Base-by-base conservation (phyloP, 2,329 filamentous ascomycete species). In the Alternaria postmessia region DNA sequence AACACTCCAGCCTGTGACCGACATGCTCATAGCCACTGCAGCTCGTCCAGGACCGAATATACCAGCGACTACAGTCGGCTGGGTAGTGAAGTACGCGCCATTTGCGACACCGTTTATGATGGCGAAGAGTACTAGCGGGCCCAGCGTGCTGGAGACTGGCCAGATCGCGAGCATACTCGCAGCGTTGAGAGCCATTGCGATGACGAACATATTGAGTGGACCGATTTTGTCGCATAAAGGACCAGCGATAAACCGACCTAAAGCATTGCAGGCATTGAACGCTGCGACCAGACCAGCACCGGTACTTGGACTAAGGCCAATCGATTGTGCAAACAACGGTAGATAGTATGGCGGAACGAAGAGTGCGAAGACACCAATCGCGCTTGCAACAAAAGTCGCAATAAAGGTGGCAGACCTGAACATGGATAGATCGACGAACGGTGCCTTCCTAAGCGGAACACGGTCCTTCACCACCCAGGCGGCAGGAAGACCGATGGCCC, bases 331-430 rank as follows among this genome's bases (percentile, higher is more conserved):
- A 34, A 75, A 75, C 3, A 75, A 38, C 7, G 72, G 73, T 1
- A 75, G 64, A 42, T 70, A 74, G 54, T 72, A 75, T 1, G 70
- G 70, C 6, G 72, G 73, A 3, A 76, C 71, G n/a, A 70, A 76
- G 1, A 76, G 62, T 0, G 71, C 70, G 39, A 75, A 76, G 0
- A 68, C 67, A 8, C 70, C 71, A 22, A 73, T 63, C 0, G 70
- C 65, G 8, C 67, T 71, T 0, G 71, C 72, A 3, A 68, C 36
- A 34, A 74, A 74, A 9, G 69, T 66, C 0, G 67, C 66, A 1
- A 69, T 54, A 42, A 72, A 75, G 0, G 68, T 63, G 4, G 67
- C n/a, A 4, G 63, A 70, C 2, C 57, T 56, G 38, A 74, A 74
- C 68, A 76, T 72, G 11, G 63, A 54, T 16, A 68, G 54, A 11